A percentile compares a stretch with the other conserved stretches of the same genome.
These are phyloP conservation scores for Arachnomyces sp. DNA, from an alignment of 2,329 filamentous ascomycete species.

Conservation along the genomic window DNA sequence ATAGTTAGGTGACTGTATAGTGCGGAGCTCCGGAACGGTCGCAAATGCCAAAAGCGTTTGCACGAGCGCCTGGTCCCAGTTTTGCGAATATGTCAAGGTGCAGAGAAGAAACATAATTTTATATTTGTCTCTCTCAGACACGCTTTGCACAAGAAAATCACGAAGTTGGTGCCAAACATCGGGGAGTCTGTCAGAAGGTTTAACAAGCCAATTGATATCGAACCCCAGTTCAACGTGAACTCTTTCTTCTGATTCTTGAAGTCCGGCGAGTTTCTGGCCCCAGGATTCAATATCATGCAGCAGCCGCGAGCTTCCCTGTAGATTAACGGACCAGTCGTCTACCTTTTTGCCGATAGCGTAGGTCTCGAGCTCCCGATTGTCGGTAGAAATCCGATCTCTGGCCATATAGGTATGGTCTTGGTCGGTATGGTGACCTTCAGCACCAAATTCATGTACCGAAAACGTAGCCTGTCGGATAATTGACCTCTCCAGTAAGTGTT, in stretches of 20 bases:
- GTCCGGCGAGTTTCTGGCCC: slow-evolving; percentile 6
- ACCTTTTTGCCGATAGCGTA: neutral
- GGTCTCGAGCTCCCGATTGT: neutral
- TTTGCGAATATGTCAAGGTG: slow-evolving; percentile 17
- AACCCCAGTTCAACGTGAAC: slow-evolving; percentile 7
- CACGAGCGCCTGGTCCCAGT: slow-evolving; percentile 17
- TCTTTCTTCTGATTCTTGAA: neutral
- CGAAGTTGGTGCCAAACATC: slow-evolving; percentile 18
- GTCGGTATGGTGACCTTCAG: neutral
- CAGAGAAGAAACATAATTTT: slow-evolving; percentile 22
- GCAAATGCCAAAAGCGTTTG: slow-evolving; percentile 25
- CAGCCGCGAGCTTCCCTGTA: slow-evolving; percentile 4
- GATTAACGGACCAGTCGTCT: neutral
- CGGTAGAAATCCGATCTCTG: slow-evolving; percentile 8
- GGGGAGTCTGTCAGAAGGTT: slow-evolving; percentile 11
- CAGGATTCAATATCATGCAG: slow-evolving; percentile 16
- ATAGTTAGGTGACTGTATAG: slow-evolving; percentile 6
- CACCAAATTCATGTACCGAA: neutral
- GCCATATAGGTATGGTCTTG: slow-evolving; percentile 6
- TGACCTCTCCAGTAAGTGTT: neutral
- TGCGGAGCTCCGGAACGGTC: slow-evolving; percentile 14
- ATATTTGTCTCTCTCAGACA: slow-evolving; percentile 14
- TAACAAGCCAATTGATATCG: slow-evolving; percentile 13
- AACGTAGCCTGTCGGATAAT: neutral
- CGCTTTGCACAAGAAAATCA: slow-evolving; percentile 9